Conservation (phyloP, 169 alveolate genomes). For the Miamiensis avidus region DNA sequence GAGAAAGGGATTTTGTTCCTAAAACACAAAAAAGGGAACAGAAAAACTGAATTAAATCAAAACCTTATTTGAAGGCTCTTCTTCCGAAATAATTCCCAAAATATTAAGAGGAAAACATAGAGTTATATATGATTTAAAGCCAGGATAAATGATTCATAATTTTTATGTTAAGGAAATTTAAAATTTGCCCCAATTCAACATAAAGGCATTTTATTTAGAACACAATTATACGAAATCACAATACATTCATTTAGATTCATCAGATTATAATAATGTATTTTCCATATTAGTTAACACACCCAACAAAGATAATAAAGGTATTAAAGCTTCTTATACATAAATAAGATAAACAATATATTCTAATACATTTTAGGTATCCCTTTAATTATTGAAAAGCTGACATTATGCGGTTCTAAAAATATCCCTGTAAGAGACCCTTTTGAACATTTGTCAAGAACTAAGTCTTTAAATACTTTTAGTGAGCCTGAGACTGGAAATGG, state of each 20-base stretch:
- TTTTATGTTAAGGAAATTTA: slow-evolving; percentile 44
- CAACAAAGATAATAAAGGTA: slow-evolving; percentile 12
- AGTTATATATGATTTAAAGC: slow-evolving; percentile 38
- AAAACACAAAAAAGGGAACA: too few relatives aligned
- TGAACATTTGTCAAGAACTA: slow-evolving; percentile 47
- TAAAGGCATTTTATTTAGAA: slow-evolving; percentile 32
- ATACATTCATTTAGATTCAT: slow-evolving; percentile 58
- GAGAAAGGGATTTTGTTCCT: too few relatives aligned
- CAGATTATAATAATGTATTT: slow-evolving; percentile 58
- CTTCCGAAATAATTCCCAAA: slow-evolving; percentile 11
- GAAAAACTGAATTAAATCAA: background rate
- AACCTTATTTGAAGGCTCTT: background rate
- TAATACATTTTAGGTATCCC: slow-evolving; percentile 55
- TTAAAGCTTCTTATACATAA: background rate
- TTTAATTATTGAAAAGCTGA: slow-evolving; percentile 44
- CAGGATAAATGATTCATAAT: slow-evolving; percentile 46
- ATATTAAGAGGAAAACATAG: slow-evolving; percentile 52
- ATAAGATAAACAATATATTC: slow-evolving; percentile 32
- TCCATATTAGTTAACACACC: slow-evolving; percentile 38
- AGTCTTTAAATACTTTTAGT: slow-evolving; percentile 60
- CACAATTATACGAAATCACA: slow-evolving; percentile 52
- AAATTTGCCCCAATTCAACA: slow-evolving; percentile 35
- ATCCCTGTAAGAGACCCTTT: slow-evolving; percentile 66
- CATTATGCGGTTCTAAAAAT: slow-evolving; percentile 28
- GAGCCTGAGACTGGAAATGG: slow-evolving; percentile 72